phyloP scores from a whole-genome alignment of 2,329 filamentous ascomycete species.

The Seiridium cupressi region DNA sequence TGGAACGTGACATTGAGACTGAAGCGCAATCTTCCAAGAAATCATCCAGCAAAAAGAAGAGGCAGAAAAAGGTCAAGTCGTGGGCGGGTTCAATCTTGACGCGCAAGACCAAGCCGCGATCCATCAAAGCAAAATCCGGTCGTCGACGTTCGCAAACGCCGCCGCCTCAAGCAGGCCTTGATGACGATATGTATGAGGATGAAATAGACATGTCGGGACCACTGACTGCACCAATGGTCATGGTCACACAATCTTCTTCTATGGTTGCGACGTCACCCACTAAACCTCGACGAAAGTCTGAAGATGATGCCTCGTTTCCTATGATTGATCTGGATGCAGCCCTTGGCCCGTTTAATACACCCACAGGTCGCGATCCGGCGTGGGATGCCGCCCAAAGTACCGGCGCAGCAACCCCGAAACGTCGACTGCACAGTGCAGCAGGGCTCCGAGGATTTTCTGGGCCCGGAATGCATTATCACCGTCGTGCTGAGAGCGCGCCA shows the following conservation, averaged over 20 bases:
- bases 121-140: constrained; percentile 38
- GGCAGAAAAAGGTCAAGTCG: constrained; percentile 73
- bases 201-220: constrained; percentile 20
- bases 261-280: constrained; percentile 13
- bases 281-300: constrained; percentile 32
- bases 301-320: constrained; percentile 68
- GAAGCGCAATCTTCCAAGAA: constrained; percentile 24
- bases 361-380: constrained; percentile 59
- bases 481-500: constrained; percentile 77
- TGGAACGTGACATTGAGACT: constrained; percentile 26
- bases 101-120: constrained; percentile 54
- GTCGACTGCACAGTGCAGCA: constrained; percentile 74
- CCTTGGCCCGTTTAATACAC: constrained; percentile 87
- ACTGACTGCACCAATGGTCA: constrained; percentile 35
- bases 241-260: constrained; percentile 38
- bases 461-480: constrained; percentile 72
- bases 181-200: constrained; percentile 25
- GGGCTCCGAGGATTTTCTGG: constrained; percentile 67
- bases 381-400: constrained; percentile 66
- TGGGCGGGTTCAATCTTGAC: constrained; percentile 69
- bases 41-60: constrained; percentile 44
- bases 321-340: constrained; percentile 95
- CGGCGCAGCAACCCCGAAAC: constrained; percentile 51
- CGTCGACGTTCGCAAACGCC: constrained; percentile 45
- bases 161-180: constrained; percentile 33